These are phyloP conservation scores for Barnettozyma hawaiiensis DNA, from an alignment of 1,139 yeast genomes.

Conservation along the genomic window DNA sequence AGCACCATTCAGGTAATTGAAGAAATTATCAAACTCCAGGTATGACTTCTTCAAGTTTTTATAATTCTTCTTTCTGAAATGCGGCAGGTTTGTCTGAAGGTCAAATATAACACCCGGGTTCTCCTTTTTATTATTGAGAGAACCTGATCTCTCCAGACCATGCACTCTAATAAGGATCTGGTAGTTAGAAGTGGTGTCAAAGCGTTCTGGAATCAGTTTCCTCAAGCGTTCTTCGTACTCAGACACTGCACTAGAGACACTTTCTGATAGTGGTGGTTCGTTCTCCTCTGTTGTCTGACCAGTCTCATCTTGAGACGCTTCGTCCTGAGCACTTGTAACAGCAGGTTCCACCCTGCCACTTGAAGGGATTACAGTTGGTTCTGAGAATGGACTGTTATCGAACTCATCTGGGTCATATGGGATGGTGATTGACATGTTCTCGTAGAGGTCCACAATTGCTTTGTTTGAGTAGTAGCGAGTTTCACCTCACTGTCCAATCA, in stretches of 20 bases:
- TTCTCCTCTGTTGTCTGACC: no score
- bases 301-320: not conserved
- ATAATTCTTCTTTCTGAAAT: conserved; percentile 66
- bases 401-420: conserved; percentile 65
- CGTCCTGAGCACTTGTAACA: not conserved
- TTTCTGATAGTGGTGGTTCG: not conserved
- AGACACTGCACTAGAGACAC: not conserved
- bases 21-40: conserved; percentile 69
- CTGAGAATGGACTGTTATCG: conserved; percentile 60
- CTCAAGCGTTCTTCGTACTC: conserved; percentile 1
- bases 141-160: conserved; percentile 33
- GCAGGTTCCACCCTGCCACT: not conserved
- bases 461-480: no score
- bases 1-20: conserved; percentile 70
- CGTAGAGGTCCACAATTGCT: not conserved
- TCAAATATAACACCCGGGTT: conserved; percentile 34
- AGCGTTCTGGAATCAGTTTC: conserved; percentile 24
- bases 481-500: no score
- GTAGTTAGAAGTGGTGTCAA: conserved; percentile 19
- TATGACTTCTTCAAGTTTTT: conserved; percentile 77
- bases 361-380: conserved; percentile 19
- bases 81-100: conserved; percentile 54
- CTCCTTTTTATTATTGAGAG: conserved; percentile 31
- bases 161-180: conserved; percentile 29
- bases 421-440: conserved; percentile 44